Base-by-base conservation (phyloP, 495 filamentous ascomycete species). In the Glonium stellatum region DNA sequence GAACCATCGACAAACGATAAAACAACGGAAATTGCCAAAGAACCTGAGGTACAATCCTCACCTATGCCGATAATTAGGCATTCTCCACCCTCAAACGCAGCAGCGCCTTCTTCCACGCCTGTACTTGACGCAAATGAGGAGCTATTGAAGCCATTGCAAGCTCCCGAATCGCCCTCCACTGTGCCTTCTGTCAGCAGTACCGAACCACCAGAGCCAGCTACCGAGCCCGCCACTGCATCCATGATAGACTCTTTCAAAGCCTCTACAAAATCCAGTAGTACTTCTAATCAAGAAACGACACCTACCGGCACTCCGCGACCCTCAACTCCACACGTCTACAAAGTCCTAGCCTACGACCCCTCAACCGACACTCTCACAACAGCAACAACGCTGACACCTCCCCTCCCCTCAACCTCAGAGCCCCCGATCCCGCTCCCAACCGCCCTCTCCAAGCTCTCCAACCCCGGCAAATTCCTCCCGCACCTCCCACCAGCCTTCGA, bases 381-480 rank as follows among this genome's bases (percentile, higher is more conserved):
- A 0, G 21, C 55, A n/a, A 48, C 22, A 22, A 15, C 52, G 18
- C n/a, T 55, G 1, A 36, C 49, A n/a, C n/a, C 25, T 22, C 27
- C 42, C 19, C 35, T n/a, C 6, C 6, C 36, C 37, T n/a, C 13
- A 13, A 15, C 1, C 6, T 34, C 19, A 10, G 48, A 22, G 21
- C 25, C 48, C 48, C 23, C 57, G 18, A 50, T 62, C 9, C 49
- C 63, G 13, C 48, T 51, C 48, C 51, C 21, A 5, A 41, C 47
- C 18, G 60, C 64, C 10, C 36, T 67, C 36, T 19, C 44, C 21
- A 35, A 11, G 15, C 60, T 67, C 22, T 15, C 36, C 4, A 21
- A 41, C 21, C 60, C 64, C 6, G 31, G 34, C 15, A 55, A 63
- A 54, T 63, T 60, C 54, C 46, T 63, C 21, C 64, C 64, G 9